These are phyloP conservation scores for Wickerhamiella hasegawae DNA, from an alignment of 805 yeast species.

Conservation along the genomic window DNA sequence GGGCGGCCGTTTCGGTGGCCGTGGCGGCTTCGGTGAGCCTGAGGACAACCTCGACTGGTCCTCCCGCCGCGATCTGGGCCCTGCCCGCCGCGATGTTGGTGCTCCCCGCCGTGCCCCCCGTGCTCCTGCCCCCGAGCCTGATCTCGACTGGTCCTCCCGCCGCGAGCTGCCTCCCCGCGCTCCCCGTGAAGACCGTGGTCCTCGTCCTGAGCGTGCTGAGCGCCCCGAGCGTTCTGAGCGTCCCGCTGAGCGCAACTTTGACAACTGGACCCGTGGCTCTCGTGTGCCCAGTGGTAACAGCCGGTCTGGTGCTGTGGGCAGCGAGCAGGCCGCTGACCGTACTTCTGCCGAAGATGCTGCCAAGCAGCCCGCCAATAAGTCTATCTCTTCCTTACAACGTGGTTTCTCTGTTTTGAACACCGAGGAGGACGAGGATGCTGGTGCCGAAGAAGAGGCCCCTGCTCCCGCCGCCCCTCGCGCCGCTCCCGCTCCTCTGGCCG, in stretches of 20 bases:
- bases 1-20: conserved; percentile 23
- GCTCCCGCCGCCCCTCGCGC: conserved; percentile 1
- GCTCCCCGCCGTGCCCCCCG: conserved; percentile 12
- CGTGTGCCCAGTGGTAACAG: neutral
- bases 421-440: conserved; percentile 7
- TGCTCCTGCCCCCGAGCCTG: conserved; percentile 30
- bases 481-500: conserved; percentile 1
- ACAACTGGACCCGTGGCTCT: conserved; percentile 19
- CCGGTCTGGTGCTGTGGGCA: conserved; percentile 1
- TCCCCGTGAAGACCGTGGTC: conserved; percentile 9
- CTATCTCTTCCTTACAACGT: conserved; percentile 15
- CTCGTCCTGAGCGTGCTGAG: neutral
- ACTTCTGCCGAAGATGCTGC: conserved; percentile 12
- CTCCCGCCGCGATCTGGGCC: conserved; percentile 9
- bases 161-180: conserved; percentile 18
- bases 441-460: neutral
- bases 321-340: conserved; percentile 4
- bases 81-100: conserved; percentile 1
- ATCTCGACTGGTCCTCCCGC: conserved; percentile 30
- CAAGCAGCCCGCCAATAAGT: conserved; percentile 23
- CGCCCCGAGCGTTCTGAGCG: neutral
- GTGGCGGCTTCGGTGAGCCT: conserved; percentile 18
- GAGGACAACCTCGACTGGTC: conserved; percentile 34
- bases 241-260: conserved; percentile 14
- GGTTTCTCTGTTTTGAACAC: conserved; percentile 13